Percentiles rank a stretch among this genome's conserved stretches.
These are phyloP conservation scores for Exserohilum rostratum DNA, from an alignment of 2,329 filamentous ascomycete species.

Conservation along the genomic window DNA sequence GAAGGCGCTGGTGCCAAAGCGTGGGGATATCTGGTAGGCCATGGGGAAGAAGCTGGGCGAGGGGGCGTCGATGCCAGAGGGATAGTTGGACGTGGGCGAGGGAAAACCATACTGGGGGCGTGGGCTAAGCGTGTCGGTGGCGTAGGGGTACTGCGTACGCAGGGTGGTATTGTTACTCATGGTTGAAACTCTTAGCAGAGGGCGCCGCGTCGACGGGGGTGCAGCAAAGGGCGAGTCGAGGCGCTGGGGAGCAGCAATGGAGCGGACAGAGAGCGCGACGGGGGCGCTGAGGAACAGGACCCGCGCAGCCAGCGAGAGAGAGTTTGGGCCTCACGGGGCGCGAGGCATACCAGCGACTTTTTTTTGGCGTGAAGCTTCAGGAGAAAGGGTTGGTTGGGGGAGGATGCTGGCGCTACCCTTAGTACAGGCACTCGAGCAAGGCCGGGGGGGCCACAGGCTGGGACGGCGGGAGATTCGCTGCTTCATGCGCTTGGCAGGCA, in stretches of 20 bases:
- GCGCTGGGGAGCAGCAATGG: conserved; percentile 30
- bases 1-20: conserved; percentile 45
- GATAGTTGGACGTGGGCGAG: conserved; percentile 48
- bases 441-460: no score
- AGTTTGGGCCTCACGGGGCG: conserved; percentile 35
- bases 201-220: conserved; percentile 11
- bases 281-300: conserved; percentile 30
- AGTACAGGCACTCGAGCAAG: conserved; percentile 11
- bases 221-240: conserved; percentile 14
- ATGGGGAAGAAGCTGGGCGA: conserved; percentile 46
- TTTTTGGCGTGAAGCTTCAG: not conserved
- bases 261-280: conserved; percentile 27
- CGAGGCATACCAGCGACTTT: conserved; percentile 8
- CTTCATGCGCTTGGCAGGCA: conserved; percentile 17
- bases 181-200: conserved; percentile 14
- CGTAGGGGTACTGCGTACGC: conserved; percentile 45
- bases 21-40: conserved; percentile 46
- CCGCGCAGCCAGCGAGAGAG: conserved; percentile 33
- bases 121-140: conserved; percentile 39
- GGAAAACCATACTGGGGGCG: conserved; percentile 45
- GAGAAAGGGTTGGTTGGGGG: not conserved
- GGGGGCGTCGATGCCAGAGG: conserved; percentile 38
- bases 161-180: conserved; percentile 45
- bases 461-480: conserved; percentile 8
- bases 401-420: conserved; percentile 17